A percentile compares a stretch with the other conserved stretches of the same genome.
Conservation (phyloP, 2,329 filamentous ascomycete genomes). For the Calonectria crousiana region DNA sequence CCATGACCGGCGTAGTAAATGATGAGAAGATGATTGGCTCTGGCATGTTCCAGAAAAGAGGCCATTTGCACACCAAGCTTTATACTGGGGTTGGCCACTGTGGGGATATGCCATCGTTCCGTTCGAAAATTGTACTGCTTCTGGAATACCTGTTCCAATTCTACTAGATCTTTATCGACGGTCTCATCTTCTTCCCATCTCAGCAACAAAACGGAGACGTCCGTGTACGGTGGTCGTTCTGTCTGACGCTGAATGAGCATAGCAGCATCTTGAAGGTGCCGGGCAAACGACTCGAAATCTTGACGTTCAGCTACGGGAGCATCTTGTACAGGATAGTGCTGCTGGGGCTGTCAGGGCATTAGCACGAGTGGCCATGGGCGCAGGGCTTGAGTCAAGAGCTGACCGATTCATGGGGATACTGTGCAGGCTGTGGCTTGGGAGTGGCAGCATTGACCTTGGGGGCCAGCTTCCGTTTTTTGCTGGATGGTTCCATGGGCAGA, state of each 20-base stretch:
- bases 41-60: conserved; percentile 69
- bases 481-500: conserved; percentile 56
- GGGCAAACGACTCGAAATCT: conserved; percentile 76
- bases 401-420: conserved; percentile 51
- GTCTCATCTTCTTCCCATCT: conserved; percentile 72
- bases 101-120: conserved; percentile 72
- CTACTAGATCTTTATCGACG: conserved; percentile 64
- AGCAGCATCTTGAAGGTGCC: conserved; percentile 76
- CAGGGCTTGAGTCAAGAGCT: conserved; percentile 40
- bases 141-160: conserved; percentile 69
- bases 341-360: conserved; percentile 44
- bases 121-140: conserved; percentile 72
- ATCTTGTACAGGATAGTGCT: conserved; percentile 55
- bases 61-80: conserved; percentile 73
- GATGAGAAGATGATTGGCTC: conserved; percentile 71
- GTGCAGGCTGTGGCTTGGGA: conserved; percentile 47
- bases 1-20: conserved; percentile 75
- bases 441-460: conserved; percentile 54
- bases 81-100: conserved; percentile 68
- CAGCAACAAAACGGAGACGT: conserved; percentile 71
- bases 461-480: conserved; percentile 59
- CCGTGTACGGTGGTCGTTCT: conserved; percentile 67
- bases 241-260: conserved; percentile 75
- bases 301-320: conserved; percentile 61
- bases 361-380: conserved; percentile 31